These are phyloP conservation scores for Apocynum venetum DNA, from an alignment of 257 asterid species.

Conservation along the genomic window DNA sequence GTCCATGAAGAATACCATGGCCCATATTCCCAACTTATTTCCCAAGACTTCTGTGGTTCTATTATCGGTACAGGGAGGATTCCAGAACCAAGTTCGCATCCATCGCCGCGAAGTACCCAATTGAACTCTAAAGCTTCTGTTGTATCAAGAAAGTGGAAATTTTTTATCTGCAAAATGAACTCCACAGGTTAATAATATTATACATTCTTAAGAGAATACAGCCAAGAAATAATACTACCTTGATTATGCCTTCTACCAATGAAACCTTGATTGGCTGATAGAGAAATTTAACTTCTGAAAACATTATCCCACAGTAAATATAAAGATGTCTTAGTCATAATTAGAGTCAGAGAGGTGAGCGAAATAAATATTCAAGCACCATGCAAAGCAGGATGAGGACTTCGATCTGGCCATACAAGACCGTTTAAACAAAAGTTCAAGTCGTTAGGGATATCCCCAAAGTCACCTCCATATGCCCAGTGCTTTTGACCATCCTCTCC, in stretches of 20 bases:
- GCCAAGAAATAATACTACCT: slow-evolving; percentile 43
- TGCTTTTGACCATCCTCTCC: slow-evolving; percentile 60
- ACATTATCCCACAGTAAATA: not conserved
- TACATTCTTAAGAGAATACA: slow-evolving; percentile 5
- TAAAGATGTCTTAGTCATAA: not conserved
- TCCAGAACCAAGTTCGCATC: slow-evolving; percentile 70
- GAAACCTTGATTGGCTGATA: slow-evolving; percentile 91
- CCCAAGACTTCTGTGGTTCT: slow-evolving; percentile 54
- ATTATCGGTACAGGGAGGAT: slow-evolving; percentile 47
- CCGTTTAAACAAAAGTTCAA: slow-evolving; percentile 92
- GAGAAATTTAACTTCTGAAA: slow-evolving; percentile 82
- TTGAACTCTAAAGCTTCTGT: slow-evolving; percentile 65
- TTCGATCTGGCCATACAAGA: slow-evolving; percentile 91
- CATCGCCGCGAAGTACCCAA: slow-evolving; percentile 78
- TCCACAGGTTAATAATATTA: slow-evolving; percentile 11
- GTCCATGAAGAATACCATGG: slow-evolving; percentile 73
- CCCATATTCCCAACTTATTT: slow-evolving; percentile 57
- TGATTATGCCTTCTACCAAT: slow-evolving; percentile 52
- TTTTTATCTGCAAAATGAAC: slow-evolving; percentile 54
- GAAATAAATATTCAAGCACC: slow-evolving; percentile 35
- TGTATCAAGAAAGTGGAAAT: slow-evolving; percentile 73
- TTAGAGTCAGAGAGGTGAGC: not conserved
- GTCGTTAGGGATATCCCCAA: slow-evolving; percentile 89
- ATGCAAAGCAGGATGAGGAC: slow-evolving; percentile 88
- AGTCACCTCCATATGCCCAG: slow-evolving; percentile 99